Conservation (phyloP, 2,329 filamentous ascomycete genomes). For the Claviceps sp. region DNA sequence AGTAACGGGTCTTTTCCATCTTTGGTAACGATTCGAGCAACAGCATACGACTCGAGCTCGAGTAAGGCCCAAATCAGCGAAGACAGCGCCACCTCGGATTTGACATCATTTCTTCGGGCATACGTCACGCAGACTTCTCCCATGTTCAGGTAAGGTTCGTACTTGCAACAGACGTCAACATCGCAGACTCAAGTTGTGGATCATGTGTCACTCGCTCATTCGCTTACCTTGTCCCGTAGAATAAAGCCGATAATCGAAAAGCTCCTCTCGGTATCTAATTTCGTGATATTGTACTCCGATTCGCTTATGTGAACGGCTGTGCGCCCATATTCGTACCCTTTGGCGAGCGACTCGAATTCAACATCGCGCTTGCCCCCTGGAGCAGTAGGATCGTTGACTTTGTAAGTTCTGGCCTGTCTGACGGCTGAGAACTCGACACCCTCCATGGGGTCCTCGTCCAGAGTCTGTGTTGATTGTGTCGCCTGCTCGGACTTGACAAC, state of each 20-base stretch:
- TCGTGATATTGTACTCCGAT: constrained; percentile 79
- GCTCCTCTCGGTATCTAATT: constrained; percentile 59
- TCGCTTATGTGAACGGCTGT: constrained; percentile 84
- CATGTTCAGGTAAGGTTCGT: constrained; percentile 75
- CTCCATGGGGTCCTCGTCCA: constrained; percentile 34
- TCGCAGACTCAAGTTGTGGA: background rate
- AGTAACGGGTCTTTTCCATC: constrained; percentile 67
- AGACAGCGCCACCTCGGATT: constrained; percentile 71
- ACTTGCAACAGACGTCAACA: constrained; percentile 30
- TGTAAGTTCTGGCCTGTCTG: constrained; percentile 67
- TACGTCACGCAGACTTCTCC: constrained; percentile 69
- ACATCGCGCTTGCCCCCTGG: constrained; percentile 74
- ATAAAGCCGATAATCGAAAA: constrained; percentile 85
- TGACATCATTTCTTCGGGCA: constrained; percentile 64
- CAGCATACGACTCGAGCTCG: constrained; percentile 72
- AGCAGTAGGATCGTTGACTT: constrained; percentile 59
- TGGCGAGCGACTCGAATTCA: constrained; percentile 70
- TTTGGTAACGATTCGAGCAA: constrained; percentile 76
- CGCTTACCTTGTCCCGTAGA: constrained; percentile 48
- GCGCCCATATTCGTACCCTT: constrained; percentile 85
- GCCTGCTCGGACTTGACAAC: constrained; percentile 41
- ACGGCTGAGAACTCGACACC: constrained; percentile 52
- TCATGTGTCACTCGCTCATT: constrained; percentile 8
- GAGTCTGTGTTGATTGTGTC: constrained; percentile 36
- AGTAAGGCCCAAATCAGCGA: constrained; percentile 79